These are phyloP conservation scores for Hydrangea macrophylla DNA, from an alignment of 148 eudicot genomes.

Conservation along the genomic window DNA sequence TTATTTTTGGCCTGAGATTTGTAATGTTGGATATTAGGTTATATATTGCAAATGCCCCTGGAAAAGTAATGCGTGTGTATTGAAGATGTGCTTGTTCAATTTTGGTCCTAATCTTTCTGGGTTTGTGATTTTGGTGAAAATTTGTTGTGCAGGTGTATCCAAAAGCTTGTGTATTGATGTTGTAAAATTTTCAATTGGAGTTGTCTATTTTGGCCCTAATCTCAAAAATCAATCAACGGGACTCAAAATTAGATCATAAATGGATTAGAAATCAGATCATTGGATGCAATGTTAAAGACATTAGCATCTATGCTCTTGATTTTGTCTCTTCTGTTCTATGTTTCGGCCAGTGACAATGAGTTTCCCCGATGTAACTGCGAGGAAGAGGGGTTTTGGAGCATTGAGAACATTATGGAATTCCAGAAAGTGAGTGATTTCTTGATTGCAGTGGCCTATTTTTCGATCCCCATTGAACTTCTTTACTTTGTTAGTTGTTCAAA, in stretches of 20 bases:
- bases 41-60: not conserved
- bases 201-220: not conserved
- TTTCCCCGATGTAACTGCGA: constrained; percentile 52
- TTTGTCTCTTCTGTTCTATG: constrained; percentile 27
- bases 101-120: not conserved
- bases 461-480: constrained; percentile 71
- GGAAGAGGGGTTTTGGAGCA: constrained; percentile 61
- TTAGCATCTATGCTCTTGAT: constrained; percentile 29
- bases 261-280: constrained; percentile 15
- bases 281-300: constrained; percentile 45
- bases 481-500: constrained; percentile 79
- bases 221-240: not conserved
- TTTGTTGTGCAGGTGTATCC: constrained; percentile 8
- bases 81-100: not conserved
- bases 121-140: not conserved
- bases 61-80: not conserved
- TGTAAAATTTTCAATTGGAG: not conserved
- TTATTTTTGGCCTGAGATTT: not conserved
- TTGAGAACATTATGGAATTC: constrained; percentile 50
- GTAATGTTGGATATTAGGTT: not conserved
- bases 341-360: constrained; percentile 31
- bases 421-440: constrained; percentile 69
- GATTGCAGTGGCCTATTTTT: constrained; percentile 78
- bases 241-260: not conserved
- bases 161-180: not conserved